A percentile compares a stretch with the other conserved stretches of the same genome.
These are phyloP conservation scores for Aspergillus sclerotioniger DNA, from an alignment of 495 filamentous ascomycete species.

Conservation along the genomic window DNA sequence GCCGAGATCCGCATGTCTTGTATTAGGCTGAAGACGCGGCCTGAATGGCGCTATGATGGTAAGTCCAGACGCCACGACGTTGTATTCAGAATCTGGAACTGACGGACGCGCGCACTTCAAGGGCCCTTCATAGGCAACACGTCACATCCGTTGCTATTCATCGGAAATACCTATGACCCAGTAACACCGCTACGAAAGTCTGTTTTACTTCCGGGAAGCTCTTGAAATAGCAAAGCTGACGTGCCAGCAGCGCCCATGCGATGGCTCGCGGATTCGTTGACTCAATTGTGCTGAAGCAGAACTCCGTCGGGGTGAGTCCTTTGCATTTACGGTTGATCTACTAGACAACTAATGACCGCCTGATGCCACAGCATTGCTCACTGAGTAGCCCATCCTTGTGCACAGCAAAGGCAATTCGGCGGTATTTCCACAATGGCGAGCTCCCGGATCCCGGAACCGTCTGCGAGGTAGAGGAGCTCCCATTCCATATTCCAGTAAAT, in stretches of 20 bases:
- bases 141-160: neutral
- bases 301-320: constrained; percentile 1
- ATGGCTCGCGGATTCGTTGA: neutral
- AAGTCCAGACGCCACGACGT: neutral
- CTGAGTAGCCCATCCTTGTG: constrained; percentile 49
- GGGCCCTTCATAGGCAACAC: neutral
- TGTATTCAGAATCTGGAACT: neutral
- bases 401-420: constrained; percentile 38
- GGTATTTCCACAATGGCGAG: constrained; percentile 48
- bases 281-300: neutral
- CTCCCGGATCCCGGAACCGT: constrained; percentile 41
- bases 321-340: neutral
- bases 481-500: constrained; percentile 11
- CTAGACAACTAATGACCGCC: neutral
- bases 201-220: neutral
- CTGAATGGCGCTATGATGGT: neutral
- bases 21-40: neutral
- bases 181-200: neutral
- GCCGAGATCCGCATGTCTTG: neutral
- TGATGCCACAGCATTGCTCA: constrained; percentile 41
- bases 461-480: constrained; percentile 40
- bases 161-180: neutral
- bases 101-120: neutral
- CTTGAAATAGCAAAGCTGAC: neutral
- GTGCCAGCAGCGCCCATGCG: neutral